Evolutionary conservation across 2,329 filamentous ascomycete species (phyloP).

Genomic region (Fusarium heterosporum): DNA sequence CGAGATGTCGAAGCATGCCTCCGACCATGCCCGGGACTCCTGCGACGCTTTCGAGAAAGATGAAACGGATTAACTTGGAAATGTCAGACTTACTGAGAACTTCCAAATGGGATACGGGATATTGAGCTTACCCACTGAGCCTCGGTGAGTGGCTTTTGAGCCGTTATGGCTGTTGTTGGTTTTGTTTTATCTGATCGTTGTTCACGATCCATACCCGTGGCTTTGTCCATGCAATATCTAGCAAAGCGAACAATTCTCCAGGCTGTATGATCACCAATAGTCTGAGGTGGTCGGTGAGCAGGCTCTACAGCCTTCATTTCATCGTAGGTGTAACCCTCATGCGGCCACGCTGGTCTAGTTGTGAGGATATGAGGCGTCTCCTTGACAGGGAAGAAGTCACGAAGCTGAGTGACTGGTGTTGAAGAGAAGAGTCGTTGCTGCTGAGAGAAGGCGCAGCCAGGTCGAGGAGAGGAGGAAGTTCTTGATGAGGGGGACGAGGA

Average conservation of each 20-base stretch:
- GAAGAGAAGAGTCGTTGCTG: constrained; percentile 60
- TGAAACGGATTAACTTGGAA: constrained; percentile 76
- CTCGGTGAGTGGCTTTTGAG: constrained; percentile 77
- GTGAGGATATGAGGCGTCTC: constrained; percentile 71
- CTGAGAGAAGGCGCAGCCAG: constrained; percentile 31
- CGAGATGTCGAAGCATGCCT: constrained; percentile 91
- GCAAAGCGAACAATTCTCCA: constrained; percentile 80
- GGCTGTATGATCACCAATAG: constrained; percentile 81
- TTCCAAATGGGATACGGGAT: not conserved
- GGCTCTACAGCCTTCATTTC: constrained; percentile 81
- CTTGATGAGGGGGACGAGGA: constrained; percentile 27
- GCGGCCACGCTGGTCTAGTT: constrained; percentile 75
- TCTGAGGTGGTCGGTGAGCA: constrained; percentile 80
- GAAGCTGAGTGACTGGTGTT: constrained; percentile 59
- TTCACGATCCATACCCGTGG: constrained; percentile 77
- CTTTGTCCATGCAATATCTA: constrained; percentile 83
- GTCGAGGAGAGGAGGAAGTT: constrained; percentile 24
- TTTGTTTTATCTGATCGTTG: constrained; percentile 73
- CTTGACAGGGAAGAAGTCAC: constrained; percentile 72
- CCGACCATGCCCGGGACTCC: constrained; percentile 98
- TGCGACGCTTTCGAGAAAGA: constrained; percentile 95
- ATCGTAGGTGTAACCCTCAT: constrained; percentile 79
- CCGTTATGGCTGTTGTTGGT: constrained; percentile 65
- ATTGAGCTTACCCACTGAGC: constrained; percentile 75
- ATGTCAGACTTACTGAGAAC: constrained; percentile 26